Base-by-base conservation (phyloP, 2,329 filamentous ascomycete species). In the Passalora sequoiae region DNA sequence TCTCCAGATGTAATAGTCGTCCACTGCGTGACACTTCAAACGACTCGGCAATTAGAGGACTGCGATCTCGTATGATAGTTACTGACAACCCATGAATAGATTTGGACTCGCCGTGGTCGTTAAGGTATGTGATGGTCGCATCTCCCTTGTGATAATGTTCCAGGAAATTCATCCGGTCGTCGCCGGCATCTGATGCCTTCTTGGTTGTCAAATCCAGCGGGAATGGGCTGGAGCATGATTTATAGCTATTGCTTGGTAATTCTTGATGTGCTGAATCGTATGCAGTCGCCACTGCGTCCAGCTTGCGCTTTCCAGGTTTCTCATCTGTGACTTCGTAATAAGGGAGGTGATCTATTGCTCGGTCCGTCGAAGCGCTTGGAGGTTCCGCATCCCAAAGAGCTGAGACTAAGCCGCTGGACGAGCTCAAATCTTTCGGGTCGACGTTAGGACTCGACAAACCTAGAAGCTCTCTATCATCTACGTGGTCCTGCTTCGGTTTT, bases 1-100 rank as follows among this genome's bases (percentile, higher is more conserved):
- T 62, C 38, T 69, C 66, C 21, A 72, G 62, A 40, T 60, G 64
- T 25, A 66, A 60, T 38, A 64, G 61, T 2, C 57, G 55, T 9
- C 61, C 57, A 16, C 57, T 47, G 4, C 53, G 46, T 7, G 60
- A 56, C 10, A 59, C 49, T 41, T 72, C 69, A 46, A 72, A 69
- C 3, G 65, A 59, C 28, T 63, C 51, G 29, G 61, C 65, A 3
- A 72, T 54, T 1, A 72, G 49, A 8, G 66, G 62, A 36, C 66
- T 67, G n/a, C 55, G 49, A 10, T 60, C 53, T 24, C 62, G 47
- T 38, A 71, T 61, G 25, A 56, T 54, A 22, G 44, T 51, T 2
- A 58, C 46, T 43, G 58, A 52, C 41, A 72, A 51, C n/a, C 62
- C 56, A 13, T 52, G 49, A 19, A 71, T 61, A 7, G 60, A 61